A percentile compares a stretch with the other conserved stretches of the same genome.
Conservation (phyloP, 129 eudicot species). For the Lactuca saligna region DNA sequence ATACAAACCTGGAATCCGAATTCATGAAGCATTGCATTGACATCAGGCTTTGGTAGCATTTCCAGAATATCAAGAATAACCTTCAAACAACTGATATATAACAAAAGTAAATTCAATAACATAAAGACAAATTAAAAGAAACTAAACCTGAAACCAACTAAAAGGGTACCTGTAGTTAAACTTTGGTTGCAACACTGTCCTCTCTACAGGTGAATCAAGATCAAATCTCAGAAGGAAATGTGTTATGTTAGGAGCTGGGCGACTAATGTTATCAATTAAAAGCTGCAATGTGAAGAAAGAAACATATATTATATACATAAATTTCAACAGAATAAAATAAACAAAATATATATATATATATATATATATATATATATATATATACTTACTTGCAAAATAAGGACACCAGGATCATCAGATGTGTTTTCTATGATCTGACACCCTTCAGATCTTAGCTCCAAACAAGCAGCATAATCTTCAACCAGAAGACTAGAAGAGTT, state of each 20-base stretch:
- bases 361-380: too few relatives aligned
- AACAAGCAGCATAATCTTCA: constrained; percentile 98
- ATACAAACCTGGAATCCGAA: constrained; percentile 87
- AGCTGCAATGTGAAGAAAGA: constrained; percentile 51
- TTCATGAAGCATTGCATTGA: constrained; percentile 84
- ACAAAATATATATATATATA: too few relatives aligned
- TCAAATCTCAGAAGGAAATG: constrained; percentile 87
- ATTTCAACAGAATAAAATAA: too few relatives aligned
- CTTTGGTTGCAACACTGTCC: constrained; percentile 85
- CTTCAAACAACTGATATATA: constrained; percentile 74
- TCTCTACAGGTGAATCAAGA: constrained; percentile 76
- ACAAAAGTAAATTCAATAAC: not conserved
- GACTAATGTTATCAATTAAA: constrained; percentile 74
- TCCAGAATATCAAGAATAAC: constrained; percentile 91
- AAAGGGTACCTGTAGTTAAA: constrained; percentile 78
- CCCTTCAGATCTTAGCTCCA: constrained; percentile 87
- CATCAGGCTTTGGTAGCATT: constrained; percentile 75
- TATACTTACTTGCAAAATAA: constrained; percentile 85
- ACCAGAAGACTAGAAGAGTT: constrained; percentile 61
- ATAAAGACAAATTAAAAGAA: not conserved
- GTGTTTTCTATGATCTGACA: constrained; percentile 71
- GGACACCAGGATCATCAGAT: constrained; percentile 80
- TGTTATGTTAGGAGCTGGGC: constrained; percentile 94
- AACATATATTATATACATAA: not conserved
- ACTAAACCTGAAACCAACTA: constrained; percentile 6